Percentiles rank a stretch among this genome's conserved stretches.
Conservation (phyloP, 179 eudicot species). For the Beta corolliflora region DNA sequence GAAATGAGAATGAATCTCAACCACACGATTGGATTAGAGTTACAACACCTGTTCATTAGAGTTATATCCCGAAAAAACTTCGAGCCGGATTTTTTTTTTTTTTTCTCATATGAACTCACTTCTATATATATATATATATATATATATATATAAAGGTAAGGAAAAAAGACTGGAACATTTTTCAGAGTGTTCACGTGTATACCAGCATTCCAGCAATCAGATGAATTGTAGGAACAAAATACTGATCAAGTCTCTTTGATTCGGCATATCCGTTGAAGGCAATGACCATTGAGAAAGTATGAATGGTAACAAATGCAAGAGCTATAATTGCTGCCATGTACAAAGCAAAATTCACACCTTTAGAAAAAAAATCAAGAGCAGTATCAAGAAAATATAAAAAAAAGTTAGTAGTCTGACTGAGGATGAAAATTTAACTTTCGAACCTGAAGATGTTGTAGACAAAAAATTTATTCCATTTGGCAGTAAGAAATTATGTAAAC, state of each 20-base stretch:
- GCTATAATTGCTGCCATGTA: constrained; percentile 70
- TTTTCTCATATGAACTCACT: too few species aligned
- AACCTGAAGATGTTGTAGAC: background rate
- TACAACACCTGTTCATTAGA: too few species aligned
- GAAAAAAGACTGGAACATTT: background rate
- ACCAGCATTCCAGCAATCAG: constrained; percentile 80
- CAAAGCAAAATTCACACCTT: background rate
- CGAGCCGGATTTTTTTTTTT: too few species aligned
- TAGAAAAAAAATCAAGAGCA: background rate
- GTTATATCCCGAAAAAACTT: too few species aligned
- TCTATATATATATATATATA: too few species aligned
- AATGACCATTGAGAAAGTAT: constrained; percentile 98
- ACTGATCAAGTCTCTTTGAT: constrained; percentile 64
- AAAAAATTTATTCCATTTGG: background rate
- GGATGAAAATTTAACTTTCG: background rate
- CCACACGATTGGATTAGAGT: too few species aligned
- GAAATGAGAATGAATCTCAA: too few species aligned
- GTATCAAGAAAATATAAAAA: background rate
- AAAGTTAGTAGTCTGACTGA: background rate
- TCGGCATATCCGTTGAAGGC: constrained; percentile 93
- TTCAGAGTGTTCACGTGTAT: constrained; percentile 16
- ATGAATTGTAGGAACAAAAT: constrained; percentile 82
- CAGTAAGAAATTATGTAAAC: background rate
- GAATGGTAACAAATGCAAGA: constrained; percentile 93
- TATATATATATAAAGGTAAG: too few species aligned